These are phyloP conservation scores for Komagataea norvegica DNA, from an alignment of 1,139 yeast species.

Conservation along the genomic window DNA sequence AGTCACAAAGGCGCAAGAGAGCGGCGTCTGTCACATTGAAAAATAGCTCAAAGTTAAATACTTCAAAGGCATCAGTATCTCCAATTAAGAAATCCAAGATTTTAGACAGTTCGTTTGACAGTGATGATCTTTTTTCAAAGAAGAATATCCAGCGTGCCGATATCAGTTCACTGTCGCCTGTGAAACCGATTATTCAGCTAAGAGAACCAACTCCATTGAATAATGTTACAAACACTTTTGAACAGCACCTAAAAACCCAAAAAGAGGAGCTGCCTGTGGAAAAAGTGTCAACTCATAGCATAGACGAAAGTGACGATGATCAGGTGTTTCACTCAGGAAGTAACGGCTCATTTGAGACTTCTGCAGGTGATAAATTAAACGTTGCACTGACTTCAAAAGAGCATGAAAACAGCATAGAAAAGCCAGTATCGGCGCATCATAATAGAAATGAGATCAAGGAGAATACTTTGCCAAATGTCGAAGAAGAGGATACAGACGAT, in stretches of 20 bases:
- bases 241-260: neutral
- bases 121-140: slow-evolving; percentile 17
- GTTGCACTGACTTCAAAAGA: too few species aligned
- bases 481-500: slow-evolving; percentile 7
- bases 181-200: neutral
- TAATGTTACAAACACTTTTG: slow-evolving; percentile 18
- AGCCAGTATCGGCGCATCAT: too few species aligned
- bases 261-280: neutral
- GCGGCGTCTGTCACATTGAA: slow-evolving; percentile 3
- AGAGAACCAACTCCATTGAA: slow-evolving; percentile 4
- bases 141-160: slow-evolving; percentile 11
- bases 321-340: too few species aligned
- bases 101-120: slow-evolving; percentile 22
- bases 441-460: too few species aligned
- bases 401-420: too few species aligned
- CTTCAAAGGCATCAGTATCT: slow-evolving; percentile 4
- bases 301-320: too few species aligned
- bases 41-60: slow-evolving; percentile 5
- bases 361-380: too few species aligned
- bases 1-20: neutral
- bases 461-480: neutral
- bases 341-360: too few species aligned
- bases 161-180: slow-evolving; percentile 6
- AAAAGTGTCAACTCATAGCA: too few species aligned
- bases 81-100: slow-evolving; percentile 21